Evolutionary conservation across 2,329 filamentous ascomycete genomes (phyloP).

Genomic region (Dothistroma pini): DNA sequence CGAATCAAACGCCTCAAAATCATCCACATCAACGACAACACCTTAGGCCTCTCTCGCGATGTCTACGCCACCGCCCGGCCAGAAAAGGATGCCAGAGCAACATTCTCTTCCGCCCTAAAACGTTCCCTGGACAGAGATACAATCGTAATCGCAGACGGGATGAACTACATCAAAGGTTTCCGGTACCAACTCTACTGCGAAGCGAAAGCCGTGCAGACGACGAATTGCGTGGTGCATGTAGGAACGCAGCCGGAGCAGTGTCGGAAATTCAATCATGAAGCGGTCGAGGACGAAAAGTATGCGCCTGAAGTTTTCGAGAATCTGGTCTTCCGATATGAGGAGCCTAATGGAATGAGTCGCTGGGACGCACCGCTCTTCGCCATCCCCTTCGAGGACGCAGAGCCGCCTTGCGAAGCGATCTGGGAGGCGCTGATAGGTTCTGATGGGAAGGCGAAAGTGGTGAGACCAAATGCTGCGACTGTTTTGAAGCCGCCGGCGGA

Average conservation of each 20-base stretch:
- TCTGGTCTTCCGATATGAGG: conserved; percentile 76
- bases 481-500: conserved; percentile 61
- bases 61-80: conserved; percentile 75
- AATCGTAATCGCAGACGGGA: conserved; percentile 73
- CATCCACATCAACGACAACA: conserved; percentile 70
- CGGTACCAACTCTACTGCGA: conserved; percentile 83
- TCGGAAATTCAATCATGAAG: conserved; percentile 58
- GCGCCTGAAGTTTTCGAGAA: conserved; percentile 68
- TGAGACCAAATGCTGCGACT: conserved; percentile 73
- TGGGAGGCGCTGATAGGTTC: conserved; percentile 67
- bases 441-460: conserved; percentile 60
- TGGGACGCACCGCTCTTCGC: conserved; percentile 85
- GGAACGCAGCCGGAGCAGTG: conserved; percentile 56
- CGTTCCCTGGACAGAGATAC: conserved; percentile 67
- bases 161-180: conserved; percentile 90
- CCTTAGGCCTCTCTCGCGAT: conserved; percentile 63
- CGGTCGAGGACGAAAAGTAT: conserved; percentile 41
- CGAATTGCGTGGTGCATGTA: conserved; percentile 68
- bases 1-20: conserved; percentile 57
- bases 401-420: conserved; percentile 63
- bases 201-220: conserved; percentile 72
- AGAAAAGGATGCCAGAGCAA: conserved; percentile 78
- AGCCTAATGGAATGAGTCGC: conserved; percentile 77
- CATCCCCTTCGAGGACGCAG: conserved; percentile 70
- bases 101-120: conserved; percentile 74